These are phyloP conservation scores for Leccinum pachyderme DNA, from an alignment of 1,284 basidiomycete species.

Conservation along the genomic window DNA sequence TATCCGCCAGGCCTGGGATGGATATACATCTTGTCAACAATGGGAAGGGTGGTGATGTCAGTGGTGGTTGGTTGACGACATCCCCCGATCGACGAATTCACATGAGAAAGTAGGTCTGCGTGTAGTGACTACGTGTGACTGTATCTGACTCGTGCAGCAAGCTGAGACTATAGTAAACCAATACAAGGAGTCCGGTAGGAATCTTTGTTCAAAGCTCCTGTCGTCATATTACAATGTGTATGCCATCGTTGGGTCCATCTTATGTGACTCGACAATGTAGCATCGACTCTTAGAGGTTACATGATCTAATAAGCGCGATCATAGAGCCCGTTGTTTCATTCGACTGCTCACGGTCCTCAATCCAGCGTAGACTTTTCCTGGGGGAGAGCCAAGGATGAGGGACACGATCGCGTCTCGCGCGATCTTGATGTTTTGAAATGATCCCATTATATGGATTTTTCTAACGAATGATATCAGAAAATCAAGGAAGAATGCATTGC, in stretches of 20 bases:
- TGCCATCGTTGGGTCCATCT: conserved; percentile 2
- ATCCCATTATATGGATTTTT: conserved; percentile 93
- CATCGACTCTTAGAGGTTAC: conserved; percentile 6
- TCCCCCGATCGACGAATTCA: conserved; percentile 56
- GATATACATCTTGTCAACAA: conserved; percentile 65
- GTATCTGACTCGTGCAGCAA: conserved; percentile 31
- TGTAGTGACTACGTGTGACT: conserved; percentile 22
- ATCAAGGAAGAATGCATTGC: neutral
- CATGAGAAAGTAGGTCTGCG: conserved; percentile 52
- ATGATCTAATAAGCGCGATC: conserved; percentile 11
- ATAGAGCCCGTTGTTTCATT: conserved; percentile 87
- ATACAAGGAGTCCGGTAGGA: conserved; percentile 39
- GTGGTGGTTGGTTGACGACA: conserved; percentile 66
- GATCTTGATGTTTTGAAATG: conserved; percentile 96
- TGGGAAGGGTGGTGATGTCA: conserved; percentile 66
- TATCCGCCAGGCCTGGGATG: conserved; percentile 84
- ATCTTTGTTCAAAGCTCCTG: neutral
- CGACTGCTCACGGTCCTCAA: conserved; percentile 88
- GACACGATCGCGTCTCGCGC: conserved; percentile 95
- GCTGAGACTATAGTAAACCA: conserved; percentile 50
- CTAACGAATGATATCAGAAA: conserved; percentile 37
- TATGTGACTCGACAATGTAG: conserved; percentile 11
- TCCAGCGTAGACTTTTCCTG: conserved; percentile 94
- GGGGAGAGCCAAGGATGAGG: conserved; percentile 92
- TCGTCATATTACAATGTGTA: neutral